Base-by-base conservation (phyloP, 176 grass and related monocot species). In the Thalia dealbata region DNA sequence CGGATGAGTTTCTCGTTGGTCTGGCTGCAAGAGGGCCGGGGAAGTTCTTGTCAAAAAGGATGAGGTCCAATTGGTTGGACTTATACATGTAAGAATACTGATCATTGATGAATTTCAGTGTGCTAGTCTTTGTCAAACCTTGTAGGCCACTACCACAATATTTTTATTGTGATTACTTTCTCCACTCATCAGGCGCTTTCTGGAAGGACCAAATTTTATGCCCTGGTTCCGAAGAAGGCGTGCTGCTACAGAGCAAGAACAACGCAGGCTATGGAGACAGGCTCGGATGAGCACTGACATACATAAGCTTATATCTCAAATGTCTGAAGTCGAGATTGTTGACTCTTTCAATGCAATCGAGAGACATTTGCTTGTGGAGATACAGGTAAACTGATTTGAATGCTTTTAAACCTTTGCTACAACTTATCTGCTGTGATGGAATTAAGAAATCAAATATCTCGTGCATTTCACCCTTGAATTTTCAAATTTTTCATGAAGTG, bases 11-110 rank as follows among this genome's bases (percentile, higher is more conserved):
- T 83, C 71, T 97, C 46, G 84, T 80, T 69, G 85, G 87, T 61
- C 82, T 97, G 68, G 85, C 84, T 68, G 76, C 87, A 80, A 92
- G 95, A 83, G 95, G 95, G 25, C 83, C 95, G 21, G 95, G 95
- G 75, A 97, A 97, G 75, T 97, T 97, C 84, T 87, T 97, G 76
- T 83, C 87, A 12, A 97, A 97, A 88, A 88, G 95, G 82, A 97
- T 92, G 95, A 92, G 76, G 52, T 92, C 89, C 19, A 97, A 92
- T 88, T 97, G 95, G 95, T 80, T 97, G 81, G 79, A 91, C 52
- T 65, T 97, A 50, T 97, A 97, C 76, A 91, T 85, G 95, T 92
- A 64, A 80, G 42, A 35, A 42, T 59, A 50, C 74, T 24, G 10
- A 65, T 74, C 29, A 13, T 68, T 68, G 24, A 74, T 74, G 35